Base-by-base conservation (phyloP, 2,329 filamentous ascomycete species). In the Didymellaceae sp. region DNA sequence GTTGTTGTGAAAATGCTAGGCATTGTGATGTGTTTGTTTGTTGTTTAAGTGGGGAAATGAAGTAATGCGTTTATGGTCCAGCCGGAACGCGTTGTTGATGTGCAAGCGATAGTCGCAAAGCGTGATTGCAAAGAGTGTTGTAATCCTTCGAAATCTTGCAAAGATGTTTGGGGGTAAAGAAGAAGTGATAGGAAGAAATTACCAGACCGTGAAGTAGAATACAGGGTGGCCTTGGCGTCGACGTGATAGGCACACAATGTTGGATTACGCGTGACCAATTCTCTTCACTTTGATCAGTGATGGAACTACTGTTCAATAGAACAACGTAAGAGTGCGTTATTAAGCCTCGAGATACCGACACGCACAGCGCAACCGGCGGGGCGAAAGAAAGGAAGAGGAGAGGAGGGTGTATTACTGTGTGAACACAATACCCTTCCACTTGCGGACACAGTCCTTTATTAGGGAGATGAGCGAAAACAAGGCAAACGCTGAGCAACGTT, bases 401-500 rank as follows among this genome's bases (percentile, higher is more conserved):
- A 46, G 52, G 52, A 58, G 54, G 58, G 54, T 34, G 39, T 42
- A 46, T 32, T 32, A 52, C 48, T 45, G 56, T 58, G 58, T 47
- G 50, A 43, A 55, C 48, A 42, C 56, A 47, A 44, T 18, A 31
- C 10, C 28, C 18, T 38, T 52, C 52, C 53, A 58, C 52, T 57
- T 39, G 56, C 57, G 56, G 62, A 48, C 57, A 54, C 41, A 41
- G 47, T 33, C 59, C 65, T 68, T 67, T 69, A 71, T 71, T 51
- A 67, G 56, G 58, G 58, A 57, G 57, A 30, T 61, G 60, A 64
- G 63, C 55, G 43, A 56, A 51, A 28, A 59, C 66, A 63, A 66
- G 65, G 70, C 67, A 68, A 46, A 66, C 59, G 61, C 61, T 52
- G 52, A 39, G 46, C 43, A 57, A 55, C 42, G 47, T 57, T 52